A percentile compares a stretch with the other conserved stretches of the same genome.
Conservation (phyloP, 1,284 basidiomycete genomes). For the Vanrija sp. region DNA sequence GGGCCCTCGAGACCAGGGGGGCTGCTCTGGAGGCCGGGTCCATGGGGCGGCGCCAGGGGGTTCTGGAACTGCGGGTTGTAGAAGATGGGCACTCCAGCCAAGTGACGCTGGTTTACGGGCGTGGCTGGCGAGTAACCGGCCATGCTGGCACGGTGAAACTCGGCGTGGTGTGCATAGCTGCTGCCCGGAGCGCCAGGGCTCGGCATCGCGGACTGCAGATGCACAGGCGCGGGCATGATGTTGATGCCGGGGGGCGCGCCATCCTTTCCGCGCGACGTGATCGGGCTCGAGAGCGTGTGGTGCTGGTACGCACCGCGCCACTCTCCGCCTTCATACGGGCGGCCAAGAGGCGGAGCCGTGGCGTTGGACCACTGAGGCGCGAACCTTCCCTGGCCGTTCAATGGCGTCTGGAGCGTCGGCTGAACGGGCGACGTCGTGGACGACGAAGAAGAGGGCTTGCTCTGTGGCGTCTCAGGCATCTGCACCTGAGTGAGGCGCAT, state of each 20-base stretch:
- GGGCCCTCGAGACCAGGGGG: not conserved
- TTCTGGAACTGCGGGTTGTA: slow-evolving; percentile 6
- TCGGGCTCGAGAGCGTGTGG: slow-evolving; percentile 7
- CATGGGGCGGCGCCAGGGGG: not conserved
- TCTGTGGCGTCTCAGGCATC: not conserved
- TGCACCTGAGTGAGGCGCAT: slow-evolving; percentile 3
- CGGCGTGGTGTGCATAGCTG: not conserved
- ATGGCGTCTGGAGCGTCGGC: slow-evolving; percentile 15
- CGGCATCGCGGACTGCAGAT: not conserved
- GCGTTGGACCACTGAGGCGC: slow-evolving; percentile 4
- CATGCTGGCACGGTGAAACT: not conserved
- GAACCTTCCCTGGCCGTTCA: slow-evolving; percentile 7
- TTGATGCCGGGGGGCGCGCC: not conserved
- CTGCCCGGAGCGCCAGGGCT: too few species aligned
- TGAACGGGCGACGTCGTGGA: slow-evolving; percentile 10
- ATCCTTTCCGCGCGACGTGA: not conserved
- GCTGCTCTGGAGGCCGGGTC: not conserved
- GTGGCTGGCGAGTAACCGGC: not conserved
- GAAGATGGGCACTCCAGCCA: not conserved
- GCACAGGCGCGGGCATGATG: not conserved
- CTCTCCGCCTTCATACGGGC: slow-evolving; percentile 5
- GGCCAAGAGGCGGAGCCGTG: slow-evolving; percentile 2
- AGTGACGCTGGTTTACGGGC: not conserved
- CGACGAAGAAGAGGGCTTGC: not conserved
- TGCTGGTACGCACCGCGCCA: slow-evolving; percentile 5